Evolutionary conservation across 441 rosid species (phyloP).

Genomic region (Kokia cookei): DNA sequence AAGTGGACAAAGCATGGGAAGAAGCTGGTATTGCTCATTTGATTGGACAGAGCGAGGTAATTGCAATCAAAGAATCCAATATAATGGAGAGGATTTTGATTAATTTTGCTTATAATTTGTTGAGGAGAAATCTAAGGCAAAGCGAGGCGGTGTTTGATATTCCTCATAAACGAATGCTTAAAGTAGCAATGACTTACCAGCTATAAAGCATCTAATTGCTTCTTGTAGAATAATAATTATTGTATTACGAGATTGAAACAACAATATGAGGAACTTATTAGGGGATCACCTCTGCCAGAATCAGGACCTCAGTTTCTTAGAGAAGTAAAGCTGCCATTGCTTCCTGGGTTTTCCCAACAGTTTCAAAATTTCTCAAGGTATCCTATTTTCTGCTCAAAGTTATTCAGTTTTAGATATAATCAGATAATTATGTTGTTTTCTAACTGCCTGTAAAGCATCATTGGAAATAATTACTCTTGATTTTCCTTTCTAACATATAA

Average conservation of each 20-base stretch:
- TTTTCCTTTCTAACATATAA: not conserved
- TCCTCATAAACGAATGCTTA: constrained; percentile 46
- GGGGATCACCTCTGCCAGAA: constrained; percentile 73
- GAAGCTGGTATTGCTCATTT: constrained; percentile 44
- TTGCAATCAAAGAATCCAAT: constrained; percentile 34
- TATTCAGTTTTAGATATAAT: not conserved
- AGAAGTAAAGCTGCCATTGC: constrained; percentile 81
- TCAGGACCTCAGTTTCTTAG: constrained; percentile 60
- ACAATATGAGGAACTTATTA: constrained; percentile 7
- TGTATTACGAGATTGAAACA: not conserved
- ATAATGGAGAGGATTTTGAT: constrained; percentile 36
- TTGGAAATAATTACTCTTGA: not conserved
- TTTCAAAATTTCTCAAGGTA: constrained; percentile 91
- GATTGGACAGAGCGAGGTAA: constrained; percentile 50
- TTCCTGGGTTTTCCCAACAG: constrained; percentile 80
- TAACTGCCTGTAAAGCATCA: not conserved
- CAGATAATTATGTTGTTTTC: not conserved
- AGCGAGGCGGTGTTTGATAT: constrained; percentile 39
- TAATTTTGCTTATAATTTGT: constrained; percentile 39
- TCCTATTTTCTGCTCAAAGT: not conserved
- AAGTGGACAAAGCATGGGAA: constrained; percentile 24
- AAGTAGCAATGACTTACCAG: constrained; percentile 50
- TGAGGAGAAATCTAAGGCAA: constrained; percentile 47
- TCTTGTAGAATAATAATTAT: not conserved
- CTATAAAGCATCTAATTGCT: constrained; percentile 7